Base-by-base conservation (phyloP, 805 yeast genomes). In the Kuraishia hungarica region DNA sequence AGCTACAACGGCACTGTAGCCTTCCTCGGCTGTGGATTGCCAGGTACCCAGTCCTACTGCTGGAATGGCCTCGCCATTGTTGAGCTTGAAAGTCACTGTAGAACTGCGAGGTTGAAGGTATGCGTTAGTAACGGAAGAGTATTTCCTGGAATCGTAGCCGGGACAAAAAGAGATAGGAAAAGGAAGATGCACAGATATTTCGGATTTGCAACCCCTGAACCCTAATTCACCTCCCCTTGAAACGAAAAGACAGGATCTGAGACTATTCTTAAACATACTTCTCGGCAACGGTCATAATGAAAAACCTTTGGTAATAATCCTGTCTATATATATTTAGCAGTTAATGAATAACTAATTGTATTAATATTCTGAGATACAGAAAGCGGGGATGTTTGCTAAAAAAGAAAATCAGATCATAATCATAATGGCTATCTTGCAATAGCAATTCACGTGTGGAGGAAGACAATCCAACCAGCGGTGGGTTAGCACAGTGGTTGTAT, bases 21-120 rank as follows among this genome's bases (percentile, higher is more conserved):
- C 89, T 35, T 77, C 79, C 39, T 77, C 77, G 19, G 74, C 77
- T 22, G 79, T 66, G 39, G 86, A 80, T 65, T 72, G 72, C 86
- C 89, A 87, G 35, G 94, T 86, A 51, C 96, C 94, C 53, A 87
- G 77, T 2, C 89, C 92, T 49, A 88, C 72, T 11, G 75, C 78
- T 48, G 93, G 93, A 57, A 88, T 83, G 49, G 64, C 58, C 51
- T 66, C 69, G 46, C 90, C 89, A 60, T 78, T 77, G 76, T 83
- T 84, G 56, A 83, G 70, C 50, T 73, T 74, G 59, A 74, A 50
- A 17, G 47, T 17, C 4, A 23, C 35, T 8, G 51, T 49, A 23
- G 51, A 49, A 13, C 51, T 49, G 11, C 17, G 43, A 35, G 51
- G 51, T 17, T 17, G 23, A 19, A 11, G 21, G 19, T n/a, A 11